phyloP scores from a whole-genome alignment of 495 filamentous ascomycete species.

The Tuber microsphaerosporum region DNA sequence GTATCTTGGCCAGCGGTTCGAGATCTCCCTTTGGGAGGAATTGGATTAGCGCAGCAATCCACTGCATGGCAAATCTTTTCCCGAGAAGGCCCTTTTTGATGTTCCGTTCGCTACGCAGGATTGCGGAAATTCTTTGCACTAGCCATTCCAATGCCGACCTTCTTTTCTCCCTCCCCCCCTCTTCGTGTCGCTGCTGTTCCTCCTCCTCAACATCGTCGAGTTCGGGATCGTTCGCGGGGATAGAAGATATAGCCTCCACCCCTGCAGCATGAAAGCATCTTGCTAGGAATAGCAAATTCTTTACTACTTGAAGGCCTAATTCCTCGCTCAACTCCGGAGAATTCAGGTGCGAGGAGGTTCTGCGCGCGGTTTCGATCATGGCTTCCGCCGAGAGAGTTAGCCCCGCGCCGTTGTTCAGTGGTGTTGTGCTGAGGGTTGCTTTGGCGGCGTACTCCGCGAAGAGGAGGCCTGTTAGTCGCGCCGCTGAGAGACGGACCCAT shows the following conservation, averaged over 20 bases:
- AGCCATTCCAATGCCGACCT: constrained; percentile 60
- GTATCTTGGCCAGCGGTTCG: constrained; percentile 52
- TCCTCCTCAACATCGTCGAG: constrained; percentile 43
- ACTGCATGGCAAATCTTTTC: constrained; percentile 67
- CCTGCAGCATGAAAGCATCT: constrained; percentile 60
- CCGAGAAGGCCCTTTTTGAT: constrained; percentile 48
- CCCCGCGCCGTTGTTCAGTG: constrained; percentile 62
- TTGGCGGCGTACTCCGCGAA: constrained; percentile 69
- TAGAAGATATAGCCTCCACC: constrained; percentile 35
- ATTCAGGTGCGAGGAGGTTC: constrained; percentile 59
- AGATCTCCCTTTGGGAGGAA: constrained; percentile 54
- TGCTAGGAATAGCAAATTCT: constrained; percentile 70
- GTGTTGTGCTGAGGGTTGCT: constrained; percentile 52
- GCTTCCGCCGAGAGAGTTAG: constrained; percentile 54
- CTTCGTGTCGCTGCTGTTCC: constrained; percentile 32
- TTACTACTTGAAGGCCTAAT: constrained; percentile 62
- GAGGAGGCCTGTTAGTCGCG: constrained; percentile 66
- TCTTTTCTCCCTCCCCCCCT: constrained; percentile 33
- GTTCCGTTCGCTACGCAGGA: constrained; percentile 68
- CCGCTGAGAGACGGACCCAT: constrained; percentile 68
- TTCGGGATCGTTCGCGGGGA: constrained; percentile 46
- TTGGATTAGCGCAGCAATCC: constrained; percentile 58
- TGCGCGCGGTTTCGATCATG: constrained; percentile 58
- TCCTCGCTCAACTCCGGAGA: constrained; percentile 59
- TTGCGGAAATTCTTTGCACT: constrained; percentile 63